Evolutionary conservation across 2,329 filamentous ascomycete genomes (phyloP).

Genomic region (Fusarium hainanense): DNA sequence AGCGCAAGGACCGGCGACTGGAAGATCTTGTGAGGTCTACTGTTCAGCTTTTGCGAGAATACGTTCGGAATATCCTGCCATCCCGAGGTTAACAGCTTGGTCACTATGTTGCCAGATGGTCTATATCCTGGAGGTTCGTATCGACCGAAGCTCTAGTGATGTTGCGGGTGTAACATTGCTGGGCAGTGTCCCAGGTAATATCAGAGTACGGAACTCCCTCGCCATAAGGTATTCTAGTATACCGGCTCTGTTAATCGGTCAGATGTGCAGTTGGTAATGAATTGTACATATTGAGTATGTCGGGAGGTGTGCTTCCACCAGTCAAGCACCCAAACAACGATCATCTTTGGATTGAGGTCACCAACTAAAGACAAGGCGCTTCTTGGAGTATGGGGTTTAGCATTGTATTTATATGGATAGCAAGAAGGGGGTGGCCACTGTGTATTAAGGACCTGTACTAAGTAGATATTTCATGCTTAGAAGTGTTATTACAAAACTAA

Average conservation of each 20-base stretch:
- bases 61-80: conserved; percentile 68
- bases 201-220: background rate
- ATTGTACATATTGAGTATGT: background rate
- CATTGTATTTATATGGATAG: conserved; percentile 20
- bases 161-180: background rate
- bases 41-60: conserved; percentile 67
- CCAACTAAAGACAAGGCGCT: conserved; percentile 11
- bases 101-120: background rate
- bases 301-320: background rate
- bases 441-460: conserved; percentile 5
- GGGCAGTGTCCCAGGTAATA: background rate
- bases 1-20: conserved; percentile 74
- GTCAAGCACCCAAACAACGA: background rate
- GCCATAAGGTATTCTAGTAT: background rate
- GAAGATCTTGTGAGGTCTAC: conserved; percentile 79
- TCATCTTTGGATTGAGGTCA: background rate
- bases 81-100: conserved; percentile 57
- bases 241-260: background rate
- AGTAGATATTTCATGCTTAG: conserved; percentile 8
- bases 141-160: no score
- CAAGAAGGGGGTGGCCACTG: conserved; percentile 5
- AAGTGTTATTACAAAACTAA: background rate
- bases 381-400: conserved; percentile 18
- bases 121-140: no score
- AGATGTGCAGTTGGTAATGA: background rate